Base-by-base conservation (phyloP, 2,329 filamentous ascomycete species). In the Sarocladiaceae sp. region DNA sequence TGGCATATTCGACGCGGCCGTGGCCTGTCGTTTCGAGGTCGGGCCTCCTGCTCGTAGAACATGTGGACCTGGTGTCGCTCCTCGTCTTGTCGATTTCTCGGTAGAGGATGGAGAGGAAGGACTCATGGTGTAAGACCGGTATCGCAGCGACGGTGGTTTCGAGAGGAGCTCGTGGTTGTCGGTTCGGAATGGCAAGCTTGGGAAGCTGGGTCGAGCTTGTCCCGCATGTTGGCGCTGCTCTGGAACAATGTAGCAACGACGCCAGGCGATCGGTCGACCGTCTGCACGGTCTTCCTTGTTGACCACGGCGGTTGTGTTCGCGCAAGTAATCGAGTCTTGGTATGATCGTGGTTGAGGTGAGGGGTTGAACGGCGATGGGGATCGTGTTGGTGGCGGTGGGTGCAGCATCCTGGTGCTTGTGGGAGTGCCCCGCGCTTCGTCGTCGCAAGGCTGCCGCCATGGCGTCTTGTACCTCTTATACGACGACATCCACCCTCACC, bases 161-260 rank as follows among this genome's bases (percentile, higher is more conserved):
- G 26, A 11, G 20, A 15, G 25, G 22, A 46, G 25, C 20, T 26
- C 22, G 44, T 54, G 57, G 58, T 64, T 60, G 63, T 56, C 59
- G 59, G 56, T 59, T 58, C 39, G 54, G 54, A 22, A 55, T 56
- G 60, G 57, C 57, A 58, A 61, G 57, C 57, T 62, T 53, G 40
- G 52, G 57, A 58, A 51, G 57, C 57, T 52, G 60, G 59, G 54
- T 55, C 58, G 55, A 52, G 58, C 57, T 59, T 62, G 60, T 58
- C 60, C 62, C 58, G 60, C 64, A 67, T 67, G 54, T 55, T 64
- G 55, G 58, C 62, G 40, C 40, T 44, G 40, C n/a, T n/a, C n/a
- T n/a, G n/a, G n/a, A n/a, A n/a, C n/a, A n/a, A n/a, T n/a, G n/a
- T n/a, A n/a, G n/a, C n/a, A n/a, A n/a, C n/a, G n/a, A n/a, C n/a